Evolutionary conservation across 2,329 filamentous ascomycete species (phyloP).

Genomic region (Pseudogymnoascus sp.): DNA sequence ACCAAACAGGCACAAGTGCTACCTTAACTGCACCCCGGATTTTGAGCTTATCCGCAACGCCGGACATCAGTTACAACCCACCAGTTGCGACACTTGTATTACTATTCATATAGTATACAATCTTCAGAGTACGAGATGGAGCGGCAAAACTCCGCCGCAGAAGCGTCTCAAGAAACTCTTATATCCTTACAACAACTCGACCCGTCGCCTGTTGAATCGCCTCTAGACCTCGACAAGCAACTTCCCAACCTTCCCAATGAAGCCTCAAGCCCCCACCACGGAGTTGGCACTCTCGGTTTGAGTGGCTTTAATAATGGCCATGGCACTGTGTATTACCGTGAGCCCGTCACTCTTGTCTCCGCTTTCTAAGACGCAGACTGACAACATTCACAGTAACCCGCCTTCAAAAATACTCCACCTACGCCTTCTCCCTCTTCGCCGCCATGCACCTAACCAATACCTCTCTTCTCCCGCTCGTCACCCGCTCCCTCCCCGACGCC

Average conservation of each 20-base stretch:
- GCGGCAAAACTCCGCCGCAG: constrained; percentile 29
- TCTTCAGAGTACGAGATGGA: constrained; percentile 25
- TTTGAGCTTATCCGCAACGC: background rate
- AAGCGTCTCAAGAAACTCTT: constrained; percentile 45
- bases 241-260: constrained; percentile 29
- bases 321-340: constrained; percentile 69
- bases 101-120: background rate
- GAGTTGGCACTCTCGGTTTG: constrained; percentile 42
- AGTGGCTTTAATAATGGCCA: constrained; percentile 46
- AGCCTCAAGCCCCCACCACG: constrained; percentile 34
- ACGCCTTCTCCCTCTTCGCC: constrained; percentile 70
- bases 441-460: constrained; percentile 74
- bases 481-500: constrained; percentile 62
- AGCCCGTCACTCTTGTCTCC: constrained; percentile 23
- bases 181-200: constrained; percentile 69
- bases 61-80: background rate
- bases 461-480: constrained; percentile 68
- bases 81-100: background rate
- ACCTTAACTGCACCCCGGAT: background rate
- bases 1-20: background rate
- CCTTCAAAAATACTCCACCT: constrained; percentile 82
- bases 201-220: constrained; percentile 65
- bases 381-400: constrained; percentile 48
- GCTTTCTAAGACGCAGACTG: background rate
- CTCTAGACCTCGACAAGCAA: constrained; percentile 28